Evolutionary conservation across 2,329 filamentous ascomycete species (phyloP).

Genomic region (Colletotrichum sp.): DNA sequence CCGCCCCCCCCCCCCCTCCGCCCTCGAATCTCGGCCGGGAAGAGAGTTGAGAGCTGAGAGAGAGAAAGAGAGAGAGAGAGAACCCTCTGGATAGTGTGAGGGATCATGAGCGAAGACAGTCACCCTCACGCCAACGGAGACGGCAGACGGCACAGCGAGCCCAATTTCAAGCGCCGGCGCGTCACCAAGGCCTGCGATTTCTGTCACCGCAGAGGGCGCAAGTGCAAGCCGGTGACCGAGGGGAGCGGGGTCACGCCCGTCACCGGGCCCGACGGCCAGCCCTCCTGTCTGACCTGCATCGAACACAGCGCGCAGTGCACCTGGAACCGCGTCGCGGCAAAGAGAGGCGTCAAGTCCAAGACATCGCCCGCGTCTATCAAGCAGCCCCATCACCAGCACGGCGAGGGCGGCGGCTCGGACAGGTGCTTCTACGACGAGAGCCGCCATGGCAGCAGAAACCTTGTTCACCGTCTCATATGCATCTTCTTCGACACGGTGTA

Average conservation of each 20-base stretch:
- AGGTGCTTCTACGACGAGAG: conserved; percentile 18
- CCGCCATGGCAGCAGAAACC: conserved; percentile 12
- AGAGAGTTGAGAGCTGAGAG: neutral
- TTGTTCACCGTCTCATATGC: conserved; percentile 12
- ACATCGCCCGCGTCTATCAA: conserved; percentile 3
- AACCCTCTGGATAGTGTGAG: neutral
- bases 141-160: conserved; percentile 4
- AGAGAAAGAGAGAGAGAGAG: neutral
- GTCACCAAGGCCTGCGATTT: conserved; percentile 24
- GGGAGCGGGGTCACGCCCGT: neutral
- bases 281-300: conserved; percentile 20
- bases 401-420: neutral
- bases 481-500: conserved; percentile 23
- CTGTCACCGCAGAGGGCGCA: conserved; percentile 20
- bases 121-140: neutral
- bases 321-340: conserved; percentile 19
- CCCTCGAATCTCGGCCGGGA: neutral
- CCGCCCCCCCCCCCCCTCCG: neutral
- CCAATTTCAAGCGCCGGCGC: conserved; percentile 17
- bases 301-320: conserved; percentile 22
- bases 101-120: neutral
- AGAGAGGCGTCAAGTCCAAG: conserved; percentile 22
- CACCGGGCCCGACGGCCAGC: neutral
- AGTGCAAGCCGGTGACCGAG: conserved; percentile 20
- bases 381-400: neutral